Evolutionary conservation across 1,139 yeast species (phyloP), one percentile per base, ranked within the genome.

Genomic region (Suhomyces panamericanus): DNA sequence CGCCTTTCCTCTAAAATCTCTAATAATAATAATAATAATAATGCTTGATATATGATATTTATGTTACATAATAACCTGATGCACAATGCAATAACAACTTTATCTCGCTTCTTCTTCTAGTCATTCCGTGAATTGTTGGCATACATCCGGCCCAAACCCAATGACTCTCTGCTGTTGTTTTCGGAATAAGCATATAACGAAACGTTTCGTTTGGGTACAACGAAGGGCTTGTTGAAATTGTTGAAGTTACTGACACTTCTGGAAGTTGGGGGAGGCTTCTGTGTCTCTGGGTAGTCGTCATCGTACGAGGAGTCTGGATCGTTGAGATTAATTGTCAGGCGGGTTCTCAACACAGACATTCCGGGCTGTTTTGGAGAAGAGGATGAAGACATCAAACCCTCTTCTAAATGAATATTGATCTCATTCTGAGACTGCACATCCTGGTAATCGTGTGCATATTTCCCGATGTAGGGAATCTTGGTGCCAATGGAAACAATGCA

Each of bases 281-380:
- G 30, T 12, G 15, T 10, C 24, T 20, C 24, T 2, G 24, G 6
- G 29, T 16, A 31, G n/a, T 36, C 42, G 15, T 13, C 31, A 24
- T 44, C 28, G 12, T 14, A 14, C 16, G 29, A 30, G 28, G 53
- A 48, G 24, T 51, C 56, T 14, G 39, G 45, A 10, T 63, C 72
- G 26, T 57, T 53, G 44, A 74, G 63, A 34, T 63, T 72, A 26
- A 71, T 64, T 4, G 67, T 60, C 47, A 75, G 74, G 46, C 79
- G 53, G 0, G 79, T 74, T 37, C 79, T 56, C 17, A 74, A 60
- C 13, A 67, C 72, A 0, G 53, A 46, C 13, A 29, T 31, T 6
- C 32, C 33, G 3, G 49, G 50, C 2, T 33, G 16, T n/a, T 44
- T 57, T 15, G 65, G 53, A 30, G 49, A 46, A 28, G 53, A 52